phyloP scores from a whole-genome alignment of 148 eudicot species.

The Dianthus caryophyllus region DNA sequence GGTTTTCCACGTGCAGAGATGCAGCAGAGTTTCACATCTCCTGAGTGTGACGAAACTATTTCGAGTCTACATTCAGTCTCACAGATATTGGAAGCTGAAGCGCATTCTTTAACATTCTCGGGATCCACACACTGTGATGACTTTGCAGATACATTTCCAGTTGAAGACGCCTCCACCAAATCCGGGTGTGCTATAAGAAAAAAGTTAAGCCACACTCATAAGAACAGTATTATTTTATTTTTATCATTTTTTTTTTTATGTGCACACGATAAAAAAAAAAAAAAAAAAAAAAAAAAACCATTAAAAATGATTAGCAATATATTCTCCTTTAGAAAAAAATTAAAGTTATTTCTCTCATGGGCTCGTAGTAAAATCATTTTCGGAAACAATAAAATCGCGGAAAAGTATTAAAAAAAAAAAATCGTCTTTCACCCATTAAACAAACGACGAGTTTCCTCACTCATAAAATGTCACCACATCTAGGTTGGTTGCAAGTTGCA shows the following conservation, averaged over 20 bases:
- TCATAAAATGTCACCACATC: too few species aligned
- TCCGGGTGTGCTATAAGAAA: constrained; percentile 25
- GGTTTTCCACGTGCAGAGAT: constrained; percentile 15
- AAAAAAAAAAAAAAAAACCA: too few species aligned
- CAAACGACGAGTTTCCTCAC: too few species aligned
- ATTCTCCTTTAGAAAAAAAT: too few species aligned
- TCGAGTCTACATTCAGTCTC: constrained; percentile 28
- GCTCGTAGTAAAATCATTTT: neutral
- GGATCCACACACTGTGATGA: constrained; percentile 16
- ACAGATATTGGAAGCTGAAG: constrained; percentile 15
- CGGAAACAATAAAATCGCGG: neutral
- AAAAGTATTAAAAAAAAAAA: too few species aligned
- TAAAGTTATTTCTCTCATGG: too few species aligned
- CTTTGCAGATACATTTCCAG: constrained; percentile 19
- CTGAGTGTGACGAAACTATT: constrained; percentile 46
- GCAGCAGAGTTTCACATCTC: constrained; percentile 47
- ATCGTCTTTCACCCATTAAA: too few species aligned
- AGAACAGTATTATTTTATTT: too few species aligned
- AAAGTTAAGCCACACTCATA: neutral
- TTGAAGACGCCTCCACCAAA: constrained; percentile 33
- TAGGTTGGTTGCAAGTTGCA: too few species aligned
- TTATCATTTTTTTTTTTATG: too few species aligned
- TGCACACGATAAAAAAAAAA: too few species aligned
- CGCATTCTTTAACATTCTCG: constrained; percentile 17
- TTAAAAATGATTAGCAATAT: too few species aligned